Percentiles rank a stretch among this genome's conserved stretches.
These are phyloP conservation scores for Zygotorulaspora chibaensis DNA, from an alignment of 805 yeast species.

Conservation along the genomic window DNA sequence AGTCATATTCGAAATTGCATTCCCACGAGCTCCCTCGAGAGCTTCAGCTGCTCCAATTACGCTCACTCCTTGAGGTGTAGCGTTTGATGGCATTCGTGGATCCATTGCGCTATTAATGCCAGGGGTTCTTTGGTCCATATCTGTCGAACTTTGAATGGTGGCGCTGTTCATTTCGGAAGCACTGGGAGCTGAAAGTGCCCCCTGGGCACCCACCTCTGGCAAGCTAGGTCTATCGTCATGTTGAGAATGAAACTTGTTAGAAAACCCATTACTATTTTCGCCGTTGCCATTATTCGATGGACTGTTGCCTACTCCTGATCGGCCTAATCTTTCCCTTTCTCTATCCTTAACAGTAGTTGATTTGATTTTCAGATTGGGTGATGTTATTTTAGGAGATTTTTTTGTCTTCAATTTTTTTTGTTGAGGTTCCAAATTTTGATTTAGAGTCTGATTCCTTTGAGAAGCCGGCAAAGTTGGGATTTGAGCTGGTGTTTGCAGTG, in stretches of 20 bases:
- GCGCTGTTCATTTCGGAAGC: no score
- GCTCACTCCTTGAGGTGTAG: no score
- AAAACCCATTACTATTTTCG: not conserved
- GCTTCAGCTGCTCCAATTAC: no score
- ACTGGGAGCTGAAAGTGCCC: no score
- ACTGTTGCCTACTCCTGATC: not conserved
- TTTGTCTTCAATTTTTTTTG: conserved; percentile 16
- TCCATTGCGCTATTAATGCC: no score
- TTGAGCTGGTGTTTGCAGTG: conserved; percentile 1
- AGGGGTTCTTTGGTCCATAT: no score
- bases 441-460: conserved; percentile 2
- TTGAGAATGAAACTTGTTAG: no score
- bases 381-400: conserved; percentile 12
- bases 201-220: no score
- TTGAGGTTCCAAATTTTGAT: conserved; percentile 16
- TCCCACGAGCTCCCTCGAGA: not conserved
- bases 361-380: conserved; percentile 10
- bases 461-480: conserved; percentile 10
- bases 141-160: no score
- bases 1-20: not conserved
- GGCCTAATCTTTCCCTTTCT: conserved; percentile 5
- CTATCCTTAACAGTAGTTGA: conserved; percentile 12
- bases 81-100: no score
- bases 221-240: no score
- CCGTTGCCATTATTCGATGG: not conserved